These are phyloP conservation scores for Paragyromitra xinjiangensis DNA, from an alignment of 495 filamentous ascomycete genomes.

Conservation along the genomic window DNA sequence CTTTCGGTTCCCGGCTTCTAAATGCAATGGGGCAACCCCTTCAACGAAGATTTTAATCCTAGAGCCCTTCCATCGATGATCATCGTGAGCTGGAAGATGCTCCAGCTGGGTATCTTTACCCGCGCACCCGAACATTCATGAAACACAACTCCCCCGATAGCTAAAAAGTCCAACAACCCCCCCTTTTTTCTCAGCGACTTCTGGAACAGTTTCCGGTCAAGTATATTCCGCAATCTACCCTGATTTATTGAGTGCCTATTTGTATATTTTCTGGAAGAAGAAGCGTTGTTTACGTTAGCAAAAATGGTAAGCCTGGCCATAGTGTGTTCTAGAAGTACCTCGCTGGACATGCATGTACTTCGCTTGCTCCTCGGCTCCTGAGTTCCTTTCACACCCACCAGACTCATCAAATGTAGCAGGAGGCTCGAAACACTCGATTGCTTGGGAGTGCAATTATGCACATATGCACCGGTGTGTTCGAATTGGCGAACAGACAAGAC, in stretches of 20 bases:
- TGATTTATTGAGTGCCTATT: not conserved
- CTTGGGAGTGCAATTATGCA: conserved; percentile 15
- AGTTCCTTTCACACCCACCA: conserved; percentile 24
- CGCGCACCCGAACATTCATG: conserved; percentile 46
- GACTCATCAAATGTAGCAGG: conserved; percentile 3
- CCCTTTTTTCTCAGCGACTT: conserved; percentile 29
- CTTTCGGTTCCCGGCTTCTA: conserved; percentile 44
- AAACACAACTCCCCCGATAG: conserved; percentile 34
- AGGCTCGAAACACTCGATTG: conserved; percentile 1
- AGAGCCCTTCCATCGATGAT: conserved; percentile 43
- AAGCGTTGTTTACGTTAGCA: conserved; percentile 17
- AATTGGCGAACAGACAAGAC: conserved; percentile 11
- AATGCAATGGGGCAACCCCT: conserved; percentile 39
- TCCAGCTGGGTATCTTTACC: conserved; percentile 41
- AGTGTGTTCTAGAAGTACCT: conserved; percentile 28
- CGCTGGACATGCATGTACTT: not conserved
- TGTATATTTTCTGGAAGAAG: conserved; percentile 5
- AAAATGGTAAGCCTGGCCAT: conserved; percentile 7
- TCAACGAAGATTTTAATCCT: conserved; percentile 35
- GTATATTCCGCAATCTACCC: conserved; percentile 4
- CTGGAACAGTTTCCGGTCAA: conserved; percentile 31
- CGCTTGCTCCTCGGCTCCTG: conserved; percentile 29
- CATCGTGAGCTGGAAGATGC: conserved; percentile 43
- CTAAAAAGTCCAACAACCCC: conserved; percentile 27
- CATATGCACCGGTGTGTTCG: conserved; percentile 15